A percentile compares a stretch with the other conserved stretches of the same genome.
These are phyloP conservation scores for Dianthus caryophyllus DNA, from an alignment of 148 eudicot genomes.

Conservation along the genomic window DNA sequence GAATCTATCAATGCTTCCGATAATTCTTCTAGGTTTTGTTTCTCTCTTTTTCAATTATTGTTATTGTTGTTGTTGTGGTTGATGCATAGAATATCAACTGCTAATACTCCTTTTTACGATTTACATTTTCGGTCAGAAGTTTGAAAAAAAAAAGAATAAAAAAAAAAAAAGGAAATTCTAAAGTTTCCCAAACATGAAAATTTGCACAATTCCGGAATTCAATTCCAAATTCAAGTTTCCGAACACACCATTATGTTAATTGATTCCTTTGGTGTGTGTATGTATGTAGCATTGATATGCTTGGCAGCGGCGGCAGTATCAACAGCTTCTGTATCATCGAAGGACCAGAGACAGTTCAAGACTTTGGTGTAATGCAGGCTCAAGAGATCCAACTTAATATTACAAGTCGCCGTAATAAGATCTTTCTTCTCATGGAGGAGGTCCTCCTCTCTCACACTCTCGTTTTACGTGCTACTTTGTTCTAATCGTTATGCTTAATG, in stretches of 20 bases:
- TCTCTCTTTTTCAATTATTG: not conserved
- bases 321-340: conserved; percentile 90
- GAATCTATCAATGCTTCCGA: conserved; percentile 29
- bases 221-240: too few species aligned
- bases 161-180: too few species aligned
- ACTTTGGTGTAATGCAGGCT: conserved; percentile 72
- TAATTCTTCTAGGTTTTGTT: conserved; percentile 38
- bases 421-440: conserved; percentile 99
- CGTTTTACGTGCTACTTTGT: conserved; percentile 2
- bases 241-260: too few species aligned
- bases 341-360: conserved; percentile 94
- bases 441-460: too few species aligned
- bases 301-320: conserved; percentile 65
- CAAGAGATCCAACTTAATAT: conserved; percentile 84
- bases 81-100: too few species aligned
- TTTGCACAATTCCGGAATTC: too few species aligned
- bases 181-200: too few species aligned
- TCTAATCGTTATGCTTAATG: not conserved
- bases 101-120: too few species aligned
- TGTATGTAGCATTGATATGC: too few species aligned
- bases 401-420: conserved; percentile 84
- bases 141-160: too few species aligned
- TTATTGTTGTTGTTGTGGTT: not conserved
- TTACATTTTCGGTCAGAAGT: too few species aligned
- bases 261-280: too few species aligned